Percentiles rank a stretch among this genome's conserved stretches.
Conservation (phyloP, 2,329 filamentous ascomycete species). For the Fusarium veterinarium region DNA sequence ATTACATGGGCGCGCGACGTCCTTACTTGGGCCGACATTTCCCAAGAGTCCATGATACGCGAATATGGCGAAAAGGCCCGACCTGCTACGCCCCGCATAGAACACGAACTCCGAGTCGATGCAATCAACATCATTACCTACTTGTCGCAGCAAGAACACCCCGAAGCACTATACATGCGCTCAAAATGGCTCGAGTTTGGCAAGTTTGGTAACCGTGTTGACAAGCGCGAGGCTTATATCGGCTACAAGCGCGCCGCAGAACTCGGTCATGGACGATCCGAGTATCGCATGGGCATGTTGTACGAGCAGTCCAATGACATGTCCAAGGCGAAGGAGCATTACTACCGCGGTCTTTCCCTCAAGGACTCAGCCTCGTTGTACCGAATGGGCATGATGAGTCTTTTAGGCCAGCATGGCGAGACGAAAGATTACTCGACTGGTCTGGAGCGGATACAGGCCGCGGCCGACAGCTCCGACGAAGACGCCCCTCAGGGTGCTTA, state of each 20-base stretch:
- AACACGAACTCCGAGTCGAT: slow-evolving; percentile 88
- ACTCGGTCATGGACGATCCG: slow-evolving; percentile 85
- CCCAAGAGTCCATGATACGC: slow-evolving; percentile 79
- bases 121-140: slow-evolving; percentile 93
- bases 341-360: slow-evolving; percentile 80
- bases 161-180: slow-evolving; percentile 92
- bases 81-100: slow-evolving; percentile 83
- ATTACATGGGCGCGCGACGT: slow-evolving; percentile 96
- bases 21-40: slow-evolving; percentile 86
- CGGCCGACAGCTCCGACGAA: slow-evolving; percentile 90
- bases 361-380: slow-evolving; percentile 89
- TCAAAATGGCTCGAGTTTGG: slow-evolving; percentile 99
- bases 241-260: slow-evolving; percentile 89
- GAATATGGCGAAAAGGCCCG: slow-evolving; percentile 66
- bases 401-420: slow-evolving; percentile 93
- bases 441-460: slow-evolving; percentile 83
- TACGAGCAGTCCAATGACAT: slow-evolving; percentile 96
- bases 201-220: slow-evolving; percentile 88
- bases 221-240: slow-evolving; percentile 93
- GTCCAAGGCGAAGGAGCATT: slow-evolving; percentile 90
- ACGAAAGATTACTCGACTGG: slow-evolving; percentile 82
- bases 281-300: slow-evolving; percentile 98
- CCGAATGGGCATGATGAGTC: slow-evolving; percentile 95
- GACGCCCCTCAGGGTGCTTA: slow-evolving; percentile 97
- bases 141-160: slow-evolving; percentile 89